Base-by-base conservation (phyloP, 1,284 basidiomycete species). In the Naganishia albida region DNA sequence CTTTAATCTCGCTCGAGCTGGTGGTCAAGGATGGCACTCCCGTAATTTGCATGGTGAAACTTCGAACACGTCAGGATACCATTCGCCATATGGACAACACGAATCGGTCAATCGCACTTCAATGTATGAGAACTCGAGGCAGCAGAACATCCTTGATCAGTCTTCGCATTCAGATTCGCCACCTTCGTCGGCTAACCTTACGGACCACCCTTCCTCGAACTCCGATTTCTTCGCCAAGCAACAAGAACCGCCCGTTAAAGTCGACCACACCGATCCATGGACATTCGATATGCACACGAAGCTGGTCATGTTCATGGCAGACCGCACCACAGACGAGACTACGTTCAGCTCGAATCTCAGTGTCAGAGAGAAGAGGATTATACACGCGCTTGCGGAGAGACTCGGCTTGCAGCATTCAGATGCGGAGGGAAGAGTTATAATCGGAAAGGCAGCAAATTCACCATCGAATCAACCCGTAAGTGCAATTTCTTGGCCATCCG, bases 251-350 rank as follows among this genome's bases (percentile, higher is more conserved):
- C 28, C 28, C 30, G 56, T 63, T 25, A 30, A 40, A 76, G 85
- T 99, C 63, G 95, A 99, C 78, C 83, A 99, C 72, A 98, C 99
- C 75, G 95, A 99, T 77, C 88, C 94, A 1, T 87, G 88, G 40
- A 95, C 93, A 10, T 83, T 99, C 70, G 93, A 98, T 77, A 96
- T 99, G 72, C 99, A 98, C 78, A 98, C 95, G 64, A 86, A 94
- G 70, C 92, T 98, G 64, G 82, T 98, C 52, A 84, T 98, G 48
- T 99, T 99, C 87, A 97, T 96, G 81, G 94, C 97, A 73, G 95
- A 99, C 77, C 88, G 86, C 69, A 94, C 99, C 91, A 86, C 96
- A 39, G 95, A 99, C 73, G 95, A 99, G 79, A 86, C 99, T 46
- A 90, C 93, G 4, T 98, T 99, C 77, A 94, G 93, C 39, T 83